Percentiles rank a stretch among this genome's conserved stretches.
These are phyloP conservation scores for Calonectria hawksworthii DNA, from an alignment of 2,329 filamentous ascomycete genomes.

Conservation along the genomic window DNA sequence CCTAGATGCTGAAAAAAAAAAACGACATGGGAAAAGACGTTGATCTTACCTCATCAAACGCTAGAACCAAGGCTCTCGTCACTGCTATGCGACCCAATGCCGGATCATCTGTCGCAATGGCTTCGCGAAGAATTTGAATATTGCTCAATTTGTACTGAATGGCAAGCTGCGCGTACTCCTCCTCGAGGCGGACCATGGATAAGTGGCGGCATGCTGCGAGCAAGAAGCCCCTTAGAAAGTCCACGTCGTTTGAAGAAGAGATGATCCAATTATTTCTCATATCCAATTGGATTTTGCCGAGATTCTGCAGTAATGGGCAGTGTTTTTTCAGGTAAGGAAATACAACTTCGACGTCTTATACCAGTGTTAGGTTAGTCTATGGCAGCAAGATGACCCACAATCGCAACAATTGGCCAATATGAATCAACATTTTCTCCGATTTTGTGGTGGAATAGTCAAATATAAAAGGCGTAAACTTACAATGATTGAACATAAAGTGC, in stretches of 20 bases:
- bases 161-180: slow-evolving; percentile 21
- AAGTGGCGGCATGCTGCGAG: slow-evolving; percentile 30
- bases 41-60: slow-evolving; percentile 25
- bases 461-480: slow-evolving; percentile 6
- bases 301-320: slow-evolving; percentile 23
- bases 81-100: slow-evolving; percentile 13
- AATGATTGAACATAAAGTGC: slow-evolving; percentile 31
- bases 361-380: slow-evolving; percentile 1
- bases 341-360: slow-evolving; percentile 24
- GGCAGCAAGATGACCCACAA: not conserved
- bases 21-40: too few relatives aligned
- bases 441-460: not conserved
- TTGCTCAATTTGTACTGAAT: slow-evolving; percentile 30
- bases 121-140: slow-evolving; percentile 22
- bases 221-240: slow-evolving; percentile 29
- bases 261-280: slow-evolving; percentile 31
- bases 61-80: slow-evolving; percentile 27
- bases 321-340: slow-evolving; percentile 16
- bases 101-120: not conserved
- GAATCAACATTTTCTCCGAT: not conserved
- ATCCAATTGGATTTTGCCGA: not conserved
- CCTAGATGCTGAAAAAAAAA: too few relatives aligned
- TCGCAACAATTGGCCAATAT: not conserved
- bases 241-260: slow-evolving; percentile 23
- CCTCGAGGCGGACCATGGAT: not conserved